Evolutionary conservation across 192 early-diverging fungal species (phyloP).

Genomic region (Gaertneriomyces sp.): DNA sequence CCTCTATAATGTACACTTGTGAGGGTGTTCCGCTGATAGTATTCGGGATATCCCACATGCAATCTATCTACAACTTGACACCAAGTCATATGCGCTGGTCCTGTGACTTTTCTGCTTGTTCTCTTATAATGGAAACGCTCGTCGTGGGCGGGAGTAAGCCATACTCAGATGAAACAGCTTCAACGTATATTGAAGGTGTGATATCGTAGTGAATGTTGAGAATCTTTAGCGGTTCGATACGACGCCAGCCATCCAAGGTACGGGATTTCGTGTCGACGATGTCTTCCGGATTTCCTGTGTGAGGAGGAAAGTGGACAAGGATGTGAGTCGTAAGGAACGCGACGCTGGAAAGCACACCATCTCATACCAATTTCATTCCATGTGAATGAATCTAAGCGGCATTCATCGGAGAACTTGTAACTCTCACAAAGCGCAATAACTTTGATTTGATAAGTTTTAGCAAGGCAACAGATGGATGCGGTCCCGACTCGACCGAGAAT

Average conservation of each 20-base stretch:
- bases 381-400: constrained; percentile 92
- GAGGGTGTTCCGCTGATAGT: too few relatives aligned
- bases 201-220: constrained; percentile 92
- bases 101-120: too few relatives aligned
- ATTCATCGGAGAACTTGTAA: constrained; percentile 91
- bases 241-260: constrained; percentile 62
- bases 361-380: constrained; percentile 78
- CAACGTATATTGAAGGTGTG: constrained; percentile 90
- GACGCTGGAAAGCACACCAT: neutral
- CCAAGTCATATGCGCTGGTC: too few relatives aligned
- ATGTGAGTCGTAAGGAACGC: neutral
- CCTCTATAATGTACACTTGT: too few relatives aligned
- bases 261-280: constrained; percentile 53
- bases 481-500: constrained; percentile 87
- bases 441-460: constrained; percentile 82
- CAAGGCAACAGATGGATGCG: constrained; percentile 86
- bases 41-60: too few relatives aligned
- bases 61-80: too few relatives aligned
- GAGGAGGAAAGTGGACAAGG: too few relatives aligned
- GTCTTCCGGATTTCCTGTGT: constrained; percentile 72
- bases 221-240: constrained; percentile 70
- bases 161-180: constrained; percentile 85
- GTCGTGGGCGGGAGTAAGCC: constrained; percentile 49
- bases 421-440: constrained; percentile 94
- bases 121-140: neutral